A percentile compares a stretch with the other conserved stretches of the same genome.
Conservation (phyloP, 805 yeast species). For the Sugiyamaella americana region DNA sequence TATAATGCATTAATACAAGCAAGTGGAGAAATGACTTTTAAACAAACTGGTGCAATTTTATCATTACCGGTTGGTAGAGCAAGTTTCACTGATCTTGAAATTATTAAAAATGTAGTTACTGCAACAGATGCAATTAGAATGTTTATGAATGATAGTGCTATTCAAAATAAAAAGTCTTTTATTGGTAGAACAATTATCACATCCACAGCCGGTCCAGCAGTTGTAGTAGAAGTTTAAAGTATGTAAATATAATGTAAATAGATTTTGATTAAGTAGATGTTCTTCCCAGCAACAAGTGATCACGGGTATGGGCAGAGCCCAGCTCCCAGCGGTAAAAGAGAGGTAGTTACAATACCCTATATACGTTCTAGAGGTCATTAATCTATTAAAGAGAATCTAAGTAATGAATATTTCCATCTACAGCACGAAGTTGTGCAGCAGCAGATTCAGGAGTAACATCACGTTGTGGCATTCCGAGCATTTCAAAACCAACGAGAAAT, state of each 20-base stretch:
- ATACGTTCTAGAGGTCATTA: too few species aligned
- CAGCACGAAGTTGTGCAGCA: conserved; percentile 44
- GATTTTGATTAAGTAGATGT: too few species aligned
- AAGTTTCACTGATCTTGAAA: conserved; percentile 68
- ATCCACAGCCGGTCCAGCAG: conserved; percentile 74
- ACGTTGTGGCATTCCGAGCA: conserved; percentile 54
- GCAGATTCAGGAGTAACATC: conserved; percentile 64
- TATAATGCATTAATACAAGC: conserved; percentile 46
- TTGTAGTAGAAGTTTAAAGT: conserved; percentile 47
- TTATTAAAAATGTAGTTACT: conserved; percentile 62
- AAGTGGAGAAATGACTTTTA: conserved; percentile 68
- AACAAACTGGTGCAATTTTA: conserved; percentile 54
- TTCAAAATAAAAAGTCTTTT: conserved; percentile 54
- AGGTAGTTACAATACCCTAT: too few species aligned
- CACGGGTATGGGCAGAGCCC: background rate
- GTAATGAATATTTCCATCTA: conserved; percentile 17
- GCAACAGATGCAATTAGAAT: conserved; percentile 57
- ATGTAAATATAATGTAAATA: background rate
- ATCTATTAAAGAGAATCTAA: background rate
- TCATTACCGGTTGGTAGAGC: conserved; percentile 71
- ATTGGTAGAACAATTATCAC: conserved; percentile 64
- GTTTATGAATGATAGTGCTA: conserved; percentile 12
- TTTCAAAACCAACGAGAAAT: conserved; percentile 68
- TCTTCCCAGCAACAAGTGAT: background rate
- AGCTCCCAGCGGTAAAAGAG: too few species aligned